Evolutionary conservation across 2,329 filamentous ascomycete genomes (phyloP).

Genomic region (Aureobasidium sp.): DNA sequence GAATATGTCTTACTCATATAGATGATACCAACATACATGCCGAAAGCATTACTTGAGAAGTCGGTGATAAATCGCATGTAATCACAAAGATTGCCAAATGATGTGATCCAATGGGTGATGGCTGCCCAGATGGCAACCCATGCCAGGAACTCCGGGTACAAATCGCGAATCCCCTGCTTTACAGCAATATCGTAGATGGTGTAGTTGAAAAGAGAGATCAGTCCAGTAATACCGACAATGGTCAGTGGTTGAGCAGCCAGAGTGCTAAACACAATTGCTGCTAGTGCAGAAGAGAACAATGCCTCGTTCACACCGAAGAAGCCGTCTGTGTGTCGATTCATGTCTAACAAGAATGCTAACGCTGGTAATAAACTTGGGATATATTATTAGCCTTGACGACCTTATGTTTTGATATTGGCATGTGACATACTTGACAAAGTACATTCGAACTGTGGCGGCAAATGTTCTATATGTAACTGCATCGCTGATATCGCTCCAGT

Average conservation of each 20-base stretch:
- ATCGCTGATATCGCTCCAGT: conserved; percentile 48
- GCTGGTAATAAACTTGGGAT: not conserved
- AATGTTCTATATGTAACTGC: conserved; percentile 47
- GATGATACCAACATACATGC: conserved; percentile 49
- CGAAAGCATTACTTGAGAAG: conserved; percentile 47
- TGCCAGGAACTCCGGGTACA: conserved; percentile 47
- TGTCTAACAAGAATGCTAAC: conserved; percentile 35
- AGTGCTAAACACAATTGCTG: conserved; percentile 46
- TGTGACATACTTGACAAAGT: conserved; percentile 45
- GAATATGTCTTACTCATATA: conserved; percentile 33
- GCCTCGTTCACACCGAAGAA: conserved; percentile 51
- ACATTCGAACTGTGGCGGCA: conserved; percentile 49
- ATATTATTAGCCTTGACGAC: not conserved
- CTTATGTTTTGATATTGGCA: not conserved
- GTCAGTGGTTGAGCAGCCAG: conserved; percentile 46
- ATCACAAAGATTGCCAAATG: conserved; percentile 45
- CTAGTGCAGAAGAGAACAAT: conserved; percentile 47
- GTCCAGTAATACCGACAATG: conserved; percentile 49
- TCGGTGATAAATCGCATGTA: conserved; percentile 53
- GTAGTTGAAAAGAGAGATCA: conserved; percentile 49
- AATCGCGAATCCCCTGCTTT: conserved; percentile 36
- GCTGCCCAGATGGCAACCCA: conserved; percentile 51
- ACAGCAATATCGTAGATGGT: conserved; percentile 51
- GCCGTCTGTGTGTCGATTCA: conserved; percentile 45
- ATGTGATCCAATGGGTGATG: conserved; percentile 49